Conservation (phyloP, 2,329 filamentous ascomycete species). For the Curvularia lunata region DNA sequence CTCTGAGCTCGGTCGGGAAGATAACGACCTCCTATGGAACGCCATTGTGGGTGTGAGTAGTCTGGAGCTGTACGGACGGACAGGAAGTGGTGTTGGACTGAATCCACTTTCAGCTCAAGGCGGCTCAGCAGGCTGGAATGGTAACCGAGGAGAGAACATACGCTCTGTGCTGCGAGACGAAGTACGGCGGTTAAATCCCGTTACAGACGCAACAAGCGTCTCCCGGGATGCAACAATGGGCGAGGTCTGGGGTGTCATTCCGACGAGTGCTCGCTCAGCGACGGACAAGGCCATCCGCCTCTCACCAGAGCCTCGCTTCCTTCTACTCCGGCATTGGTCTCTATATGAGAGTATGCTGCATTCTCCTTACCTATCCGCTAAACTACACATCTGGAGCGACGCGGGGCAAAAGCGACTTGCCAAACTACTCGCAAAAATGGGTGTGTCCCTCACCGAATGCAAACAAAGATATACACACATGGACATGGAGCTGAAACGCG, state of each 20-base stretch:
- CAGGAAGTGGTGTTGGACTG: slow-evolving; percentile 77
- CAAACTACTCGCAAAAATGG: slow-evolving; percentile 97
- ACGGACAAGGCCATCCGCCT: slow-evolving; percentile 91
- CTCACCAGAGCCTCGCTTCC: slow-evolving; percentile 90
- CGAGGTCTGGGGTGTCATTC: slow-evolving; percentile 81
- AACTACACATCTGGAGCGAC: slow-evolving; percentile 94
- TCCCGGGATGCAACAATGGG: slow-evolving; percentile 66
- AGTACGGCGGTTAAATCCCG: slow-evolving; percentile 89
- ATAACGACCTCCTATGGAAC: slow-evolving; percentile 95
- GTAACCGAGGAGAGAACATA: slow-evolving; percentile 80
- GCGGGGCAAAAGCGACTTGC: slow-evolving; percentile 85
- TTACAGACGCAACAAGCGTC: slow-evolving; percentile 61
- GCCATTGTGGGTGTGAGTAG: slow-evolving; percentile 95
- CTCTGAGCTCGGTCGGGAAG: slow-evolving; percentile 92
- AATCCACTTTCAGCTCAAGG: slow-evolving; percentile 61
- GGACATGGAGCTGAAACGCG: slow-evolving; percentile 95
- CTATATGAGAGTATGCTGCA: slow-evolving; percentile 98
- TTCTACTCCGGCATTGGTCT: slow-evolving; percentile 94
- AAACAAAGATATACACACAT: slow-evolving; percentile 97
- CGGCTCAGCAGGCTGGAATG: slow-evolving; percentile 75
- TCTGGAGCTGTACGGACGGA: slow-evolving; percentile 87
- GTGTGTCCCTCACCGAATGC: slow-evolving; percentile 89
- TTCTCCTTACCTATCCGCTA: slow-evolving; percentile 89
- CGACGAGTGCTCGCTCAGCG: slow-evolving; percentile 84
- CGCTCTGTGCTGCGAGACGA: slow-evolving; percentile 89